Conservation (phyloP, 768 basidiomycete genomes). For the Mycena crocata region DNA sequence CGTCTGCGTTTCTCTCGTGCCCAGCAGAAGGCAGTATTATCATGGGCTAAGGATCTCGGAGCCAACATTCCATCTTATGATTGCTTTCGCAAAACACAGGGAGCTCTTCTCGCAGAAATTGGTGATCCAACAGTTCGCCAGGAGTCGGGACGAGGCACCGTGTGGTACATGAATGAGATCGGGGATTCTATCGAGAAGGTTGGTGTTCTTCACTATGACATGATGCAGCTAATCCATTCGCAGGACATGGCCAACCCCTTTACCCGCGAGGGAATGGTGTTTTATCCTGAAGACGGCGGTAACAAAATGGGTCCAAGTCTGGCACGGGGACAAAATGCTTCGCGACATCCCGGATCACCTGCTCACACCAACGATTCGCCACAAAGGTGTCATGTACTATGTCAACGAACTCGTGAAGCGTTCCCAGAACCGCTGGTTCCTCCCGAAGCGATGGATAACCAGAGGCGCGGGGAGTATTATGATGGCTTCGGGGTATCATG, state of each 20-base stretch:
- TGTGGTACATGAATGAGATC: too few relatives aligned
- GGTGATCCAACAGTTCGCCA: neutral
- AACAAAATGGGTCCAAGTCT: too few relatives aligned
- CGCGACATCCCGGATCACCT: too few relatives aligned
- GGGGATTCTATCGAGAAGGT: too few relatives aligned
- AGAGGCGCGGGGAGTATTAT: neutral
- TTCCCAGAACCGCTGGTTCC: neutral
- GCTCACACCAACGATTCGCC: too few relatives aligned
- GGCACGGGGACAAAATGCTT: too few relatives aligned
- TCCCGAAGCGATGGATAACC: constrained; percentile 15
- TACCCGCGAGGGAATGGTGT: too few relatives aligned
- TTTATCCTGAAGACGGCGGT: too few relatives aligned
- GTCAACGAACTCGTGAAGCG: constrained; percentile 3
- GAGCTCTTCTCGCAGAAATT: neutral
- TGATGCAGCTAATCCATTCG: too few relatives aligned
- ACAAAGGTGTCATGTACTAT: constrained; percentile 9
- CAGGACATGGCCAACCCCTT: too few relatives aligned
- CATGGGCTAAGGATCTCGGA: neutral
- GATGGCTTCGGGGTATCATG: neutral
- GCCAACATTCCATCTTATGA: neutral
- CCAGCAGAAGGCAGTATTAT: neutral
- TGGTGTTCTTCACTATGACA: too few relatives aligned
- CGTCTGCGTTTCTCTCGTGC: neutral
- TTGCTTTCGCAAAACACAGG: neutral
- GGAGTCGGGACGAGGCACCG: too few relatives aligned